Base-by-base conservation (phyloP, 805 yeast genomes). In the Lipomyces sp. region DNA sequence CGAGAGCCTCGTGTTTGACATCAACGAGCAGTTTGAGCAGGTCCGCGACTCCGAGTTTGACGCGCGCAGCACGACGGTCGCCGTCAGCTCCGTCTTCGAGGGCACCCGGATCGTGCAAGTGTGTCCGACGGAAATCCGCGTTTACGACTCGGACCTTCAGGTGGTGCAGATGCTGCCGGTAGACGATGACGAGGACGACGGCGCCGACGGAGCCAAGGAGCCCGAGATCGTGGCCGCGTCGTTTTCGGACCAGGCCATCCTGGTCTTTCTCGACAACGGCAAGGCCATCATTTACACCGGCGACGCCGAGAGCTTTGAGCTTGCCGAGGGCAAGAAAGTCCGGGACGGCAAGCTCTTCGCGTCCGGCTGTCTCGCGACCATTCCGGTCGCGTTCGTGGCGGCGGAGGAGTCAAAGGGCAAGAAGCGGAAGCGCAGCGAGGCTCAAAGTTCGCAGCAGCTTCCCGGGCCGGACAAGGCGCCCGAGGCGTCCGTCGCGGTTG, bases 91-190 rank as follows among this genome's bases (percentile, higher is more conserved):
- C 37, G 68, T 84, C 49, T 74, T 76, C 42, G 64, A 68, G 4
- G 72, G 81, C 6, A 75, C 78, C 34, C 75, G 79, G 59, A 80
- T 87, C 33, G 76, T 88, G 16, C 96, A 89, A 64, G 80, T 87
- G 1, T 82, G 93, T 1, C 79, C 84, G 0, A 76, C 78, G 34
- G 81, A 79, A 45, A 74, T 88, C 28, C 74, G 76, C 28, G 63
- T 86, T 2, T 87, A 80, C 65, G 82, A 83, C 60, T 73, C 79
- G 49, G 75, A 76, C 42, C 83, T 87, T 65, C 77, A 77, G 49
- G 73, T 75, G 47, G 60, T 78, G 23, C 65, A 60, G 42, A 55
- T 49, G 49, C n/a, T 63, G 14, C 55, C 63, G n/a, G 26, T 60
- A 2, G 34, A 35, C 14, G 40, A 19, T 13, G 34, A 22, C 21